Evolutionary conservation across 495 filamentous ascomycete species (phyloP), one percentile per base, ranked within the genome.

Genomic region (Neurospora intermedia): DNA sequence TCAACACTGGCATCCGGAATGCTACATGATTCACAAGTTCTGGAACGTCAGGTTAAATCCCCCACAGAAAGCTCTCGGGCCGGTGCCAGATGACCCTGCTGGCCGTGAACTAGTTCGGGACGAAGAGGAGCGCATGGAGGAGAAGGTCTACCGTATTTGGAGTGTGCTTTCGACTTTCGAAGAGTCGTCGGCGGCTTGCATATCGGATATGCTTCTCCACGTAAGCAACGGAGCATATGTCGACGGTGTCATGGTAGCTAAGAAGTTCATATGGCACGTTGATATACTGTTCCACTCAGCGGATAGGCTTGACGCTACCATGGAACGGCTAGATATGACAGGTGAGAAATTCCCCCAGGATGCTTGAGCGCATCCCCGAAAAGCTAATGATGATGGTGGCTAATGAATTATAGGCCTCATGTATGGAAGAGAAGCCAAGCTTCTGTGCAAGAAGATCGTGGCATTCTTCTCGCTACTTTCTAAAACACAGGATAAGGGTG

Each of bases 1-100:
- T 78, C 96, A 99, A 79, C 96, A 99, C 77, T 99, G 96, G 96
- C 96, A 99, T 79, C 96, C 96, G 4, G 96, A 99, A 80, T 99
- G 96, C 82, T 99, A 99, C 81, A 99, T 98, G 96, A 99, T 99
- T 59, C 96, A 99, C 82, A 99, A 99, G 79, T 99, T 98, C 83
- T 99, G 96, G 96, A 99, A 97, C 80, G 96, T 99, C 46, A 90
- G 95, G 35, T 87, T 99, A 16, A 84, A 83, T 15, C 82, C 84
- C 6, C 82, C 83, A 31, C 81, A 82, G 40, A 81, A 86, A 66
- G 76, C 79, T 13, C 78, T 83, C 40, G 78, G 84, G 41, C 85
- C 90, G 59, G 84, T 84, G 31, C 87, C 91, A 75, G 92, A 91
- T 11, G 92, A 90, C 42, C 89, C 91, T 41, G 89, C 91, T 72